A percentile compares a stretch with the other conserved stretches of the same genome.
These are phyloP conservation scores for Aspergillus eucalypticola DNA, from an alignment of 2,329 filamentous ascomycete species.

Conservation along the genomic window DNA sequence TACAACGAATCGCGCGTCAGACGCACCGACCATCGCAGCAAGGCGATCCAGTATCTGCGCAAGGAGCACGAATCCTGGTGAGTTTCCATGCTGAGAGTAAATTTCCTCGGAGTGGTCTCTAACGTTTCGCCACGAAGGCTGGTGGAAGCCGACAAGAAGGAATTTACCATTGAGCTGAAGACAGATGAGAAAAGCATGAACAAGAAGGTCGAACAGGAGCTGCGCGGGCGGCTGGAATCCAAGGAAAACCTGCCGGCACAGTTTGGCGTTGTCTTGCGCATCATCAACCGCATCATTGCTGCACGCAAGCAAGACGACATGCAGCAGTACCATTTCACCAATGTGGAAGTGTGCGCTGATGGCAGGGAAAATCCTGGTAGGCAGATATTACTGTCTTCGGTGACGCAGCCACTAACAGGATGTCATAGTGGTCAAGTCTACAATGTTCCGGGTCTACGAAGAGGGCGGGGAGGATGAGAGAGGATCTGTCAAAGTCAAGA, in stretches of 20 bases:
- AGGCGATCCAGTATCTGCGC: background rate
- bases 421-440: background rate
- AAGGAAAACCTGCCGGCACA: background rate
- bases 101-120: background rate
- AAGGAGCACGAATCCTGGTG: background rate
- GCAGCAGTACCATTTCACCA: background rate
- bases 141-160: background rate
- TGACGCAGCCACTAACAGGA: background rate
- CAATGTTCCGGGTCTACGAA: background rate
- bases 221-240: background rate
- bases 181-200: background rate
- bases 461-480: background rate
- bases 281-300: background rate
- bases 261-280: background rate
- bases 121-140: background rate
- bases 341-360: background rate
- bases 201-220: background rate
- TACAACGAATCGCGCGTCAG: background rate
- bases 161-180: background rate
- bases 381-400: background rate
- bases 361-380: background rate
- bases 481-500: background rate
- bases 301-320: background rate
- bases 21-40: background rate
- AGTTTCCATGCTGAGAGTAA: no score